These are phyloP conservation scores for Hordeum vulgare DNA, from an alignment of 176 grass and related monocot genomes.

Conservation along the genomic window MorexV3_pseudomolecules_assembly NC_058522.1:580474029-580474528, in stretches of 20 bases:
- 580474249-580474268: not conserved
- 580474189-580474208: not conserved
- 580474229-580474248: not conserved
- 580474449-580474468: not conserved
- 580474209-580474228: not conserved
- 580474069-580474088: slow-evolving; percentile 88
- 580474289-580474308: not conserved
- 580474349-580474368: not conserved
- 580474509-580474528: not conserved
- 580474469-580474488: not conserved
- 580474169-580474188: not conserved
- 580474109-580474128: not conserved
- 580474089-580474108: not conserved
- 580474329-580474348: not conserved
- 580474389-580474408: not conserved
- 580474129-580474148: not conserved
- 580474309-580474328: not conserved
- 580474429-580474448: not conserved
- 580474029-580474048: slow-evolving; percentile 96
- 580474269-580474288: not conserved
- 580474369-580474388: not conserved
- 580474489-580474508: not conserved
- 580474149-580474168: not conserved
- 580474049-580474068: slow-evolving; percentile 89
- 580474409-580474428: not conserved